These are phyloP conservation scores for Monilinia aucupariae DNA, from an alignment of 2,329 filamentous ascomycete species.

Conservation along the genomic window DNA sequence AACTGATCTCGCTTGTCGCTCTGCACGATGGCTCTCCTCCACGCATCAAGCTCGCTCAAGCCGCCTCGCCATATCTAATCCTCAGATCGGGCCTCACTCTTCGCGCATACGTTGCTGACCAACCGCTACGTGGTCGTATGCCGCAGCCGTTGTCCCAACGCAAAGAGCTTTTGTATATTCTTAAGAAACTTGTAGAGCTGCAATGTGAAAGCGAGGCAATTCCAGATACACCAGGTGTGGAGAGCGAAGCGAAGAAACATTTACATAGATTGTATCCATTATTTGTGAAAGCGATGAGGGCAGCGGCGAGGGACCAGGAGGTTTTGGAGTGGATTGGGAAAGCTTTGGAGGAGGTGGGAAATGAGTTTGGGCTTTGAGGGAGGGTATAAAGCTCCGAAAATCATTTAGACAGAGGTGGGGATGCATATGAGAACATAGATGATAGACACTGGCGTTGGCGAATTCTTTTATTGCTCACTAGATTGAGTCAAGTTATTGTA, in stretches of 20 bases:
- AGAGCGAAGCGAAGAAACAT: constrained; percentile 63
- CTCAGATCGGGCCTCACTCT: constrained; percentile 74
- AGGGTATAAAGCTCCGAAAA: background rate
- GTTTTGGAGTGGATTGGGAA: constrained; percentile 53
- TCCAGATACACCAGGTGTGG: constrained; percentile 48
- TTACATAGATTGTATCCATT: constrained; percentile 76
- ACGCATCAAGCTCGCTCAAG: constrained; percentile 55
- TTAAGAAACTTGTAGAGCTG: constrained; percentile 61
- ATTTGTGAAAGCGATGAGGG: constrained; percentile 57
- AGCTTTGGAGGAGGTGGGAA: constrained; percentile 57
- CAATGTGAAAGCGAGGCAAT: constrained; percentile 66
- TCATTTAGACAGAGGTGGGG: constrained; percentile 8
- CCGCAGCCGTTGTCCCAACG: constrained; percentile 79
- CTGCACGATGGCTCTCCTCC: constrained; percentile 40
- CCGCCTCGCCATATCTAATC: constrained; percentile 74
- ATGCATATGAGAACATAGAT: background rate
- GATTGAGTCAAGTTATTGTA: background rate
- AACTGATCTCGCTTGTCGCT: constrained; percentile 66
- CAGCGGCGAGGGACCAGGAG: constrained; percentile 57
- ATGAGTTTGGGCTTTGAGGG: constrained; percentile 42
- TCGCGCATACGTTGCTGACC: constrained; percentile 83
- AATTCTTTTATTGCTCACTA: background rate
- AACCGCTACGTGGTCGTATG: constrained; percentile 81
- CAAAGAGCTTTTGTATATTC: constrained; percentile 68
- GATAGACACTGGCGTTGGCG: constrained; percentile 1